Evolutionary conservation across 2,329 filamentous ascomycete genomes (phyloP).

Genomic region (Apiospora pterosperma): DNA sequence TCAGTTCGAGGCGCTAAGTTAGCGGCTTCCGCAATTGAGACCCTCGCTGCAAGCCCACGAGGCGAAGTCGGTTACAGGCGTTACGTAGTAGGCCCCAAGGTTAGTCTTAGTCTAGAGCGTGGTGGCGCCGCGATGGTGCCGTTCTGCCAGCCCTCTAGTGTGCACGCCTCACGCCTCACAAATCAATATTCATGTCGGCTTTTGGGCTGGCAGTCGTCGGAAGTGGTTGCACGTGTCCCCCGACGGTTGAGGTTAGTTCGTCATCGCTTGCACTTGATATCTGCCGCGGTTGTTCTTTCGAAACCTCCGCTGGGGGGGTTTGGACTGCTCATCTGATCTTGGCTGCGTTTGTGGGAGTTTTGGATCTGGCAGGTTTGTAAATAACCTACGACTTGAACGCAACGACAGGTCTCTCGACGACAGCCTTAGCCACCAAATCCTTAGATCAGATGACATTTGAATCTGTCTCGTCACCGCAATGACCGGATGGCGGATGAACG

Average conservation of each 20-base stretch:
- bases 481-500: neutral
- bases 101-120: neutral
- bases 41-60: neutral
- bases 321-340: neutral
- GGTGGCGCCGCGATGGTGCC: constrained; percentile 10
- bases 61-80: neutral
- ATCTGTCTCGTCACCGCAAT: neutral
- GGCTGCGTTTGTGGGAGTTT: neutral
- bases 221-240: neutral
- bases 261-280: neutral
- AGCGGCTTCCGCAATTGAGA: neutral
- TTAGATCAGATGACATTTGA: neutral
- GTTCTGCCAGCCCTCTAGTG: constrained; percentile 18
- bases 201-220: neutral
- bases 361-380: neutral
- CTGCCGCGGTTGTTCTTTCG: neutral
- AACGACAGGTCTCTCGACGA: neutral
- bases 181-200: neutral
- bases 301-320: neutral
- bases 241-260: neutral
- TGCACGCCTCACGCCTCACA: constrained; percentile 17
- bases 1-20: neutral
- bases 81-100: neutral
- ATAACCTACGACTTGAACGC: neutral
- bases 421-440: neutral